These are phyloP conservation scores for Tremella mesenterica DNA, from an alignment of 768 basidiomycete species.

Conservation along the genomic window DNA sequence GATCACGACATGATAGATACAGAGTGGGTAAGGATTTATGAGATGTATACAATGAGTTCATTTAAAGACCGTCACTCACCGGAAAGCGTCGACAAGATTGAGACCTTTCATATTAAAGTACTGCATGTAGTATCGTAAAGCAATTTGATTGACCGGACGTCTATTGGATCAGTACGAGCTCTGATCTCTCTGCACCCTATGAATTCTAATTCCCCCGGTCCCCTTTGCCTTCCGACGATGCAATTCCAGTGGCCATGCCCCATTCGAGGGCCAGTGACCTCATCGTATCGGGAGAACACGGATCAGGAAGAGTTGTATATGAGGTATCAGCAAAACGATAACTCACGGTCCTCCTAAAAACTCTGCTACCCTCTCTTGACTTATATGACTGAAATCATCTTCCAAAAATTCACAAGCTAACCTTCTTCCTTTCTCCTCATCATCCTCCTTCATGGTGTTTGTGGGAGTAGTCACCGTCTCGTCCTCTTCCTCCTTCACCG, in stretches of 20 bases:
- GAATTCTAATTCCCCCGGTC: too few species aligned
- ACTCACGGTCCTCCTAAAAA: conserved; percentile 90
- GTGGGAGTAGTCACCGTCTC: neutral
- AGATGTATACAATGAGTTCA: too few species aligned
- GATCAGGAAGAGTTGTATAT: too few species aligned
- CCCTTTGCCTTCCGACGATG: too few species aligned
- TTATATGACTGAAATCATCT: conserved; percentile 74
- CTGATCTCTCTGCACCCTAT: neutral
- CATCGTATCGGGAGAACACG: neutral
- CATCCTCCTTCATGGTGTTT: conserved; percentile 14
- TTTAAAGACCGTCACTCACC: conserved; percentile 56
- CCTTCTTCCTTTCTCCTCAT: conserved; percentile 54
- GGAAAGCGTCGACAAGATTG: conserved; percentile 79
- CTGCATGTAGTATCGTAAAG: conserved; percentile 71
- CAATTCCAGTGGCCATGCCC: too few species aligned
- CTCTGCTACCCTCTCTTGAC: conserved; percentile 87
- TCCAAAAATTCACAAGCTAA: conserved; percentile 71
- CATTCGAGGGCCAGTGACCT: conserved; percentile 3
- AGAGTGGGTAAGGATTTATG: too few species aligned
- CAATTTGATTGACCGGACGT: conserved; percentile 62
- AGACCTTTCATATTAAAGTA: conserved; percentile 78
- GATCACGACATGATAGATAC: too few species aligned
- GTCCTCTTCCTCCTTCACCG: too few species aligned
- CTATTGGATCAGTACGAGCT: conserved; percentile 47
- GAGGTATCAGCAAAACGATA: too few species aligned